A percentile compares a stretch with the other conserved stretches of the same genome.
Conservation (phyloP, 768 basidiomycete genomes). For the Lactarius tabidus region DNA sequence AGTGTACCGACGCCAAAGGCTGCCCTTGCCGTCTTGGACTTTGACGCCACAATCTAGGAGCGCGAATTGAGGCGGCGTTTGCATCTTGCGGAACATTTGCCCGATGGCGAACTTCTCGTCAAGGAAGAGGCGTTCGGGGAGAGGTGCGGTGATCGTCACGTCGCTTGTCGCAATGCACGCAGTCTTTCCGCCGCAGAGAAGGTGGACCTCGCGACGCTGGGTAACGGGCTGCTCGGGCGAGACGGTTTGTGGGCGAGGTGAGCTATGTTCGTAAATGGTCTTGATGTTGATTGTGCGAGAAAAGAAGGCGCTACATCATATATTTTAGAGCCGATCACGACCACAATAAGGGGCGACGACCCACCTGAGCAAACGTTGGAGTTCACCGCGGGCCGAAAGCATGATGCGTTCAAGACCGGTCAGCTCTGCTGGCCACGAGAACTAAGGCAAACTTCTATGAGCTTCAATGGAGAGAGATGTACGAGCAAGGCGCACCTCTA, state of each 20-base stretch:
- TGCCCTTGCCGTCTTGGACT: slow-evolving; percentile 27
- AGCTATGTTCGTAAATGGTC: slow-evolving; percentile 50
- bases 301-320: slow-evolving; percentile 54
- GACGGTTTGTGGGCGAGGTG: slow-evolving; percentile 32
- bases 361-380: slow-evolving; percentile 66
- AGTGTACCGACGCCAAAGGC: slow-evolving; percentile 54
- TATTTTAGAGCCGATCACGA: background rate
- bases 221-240: slow-evolving; percentile 50
- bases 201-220: slow-evolving; percentile 62
- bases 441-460: slow-evolving; percentile 1
- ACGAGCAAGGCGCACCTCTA: slow-evolving; percentile 12
- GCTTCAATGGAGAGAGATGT: background rate
- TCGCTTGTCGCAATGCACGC: slow-evolving; percentile 64
- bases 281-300: slow-evolving; percentile 56
- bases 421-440: slow-evolving; percentile 41
- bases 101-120: slow-evolving; percentile 66
- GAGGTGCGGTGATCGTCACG: slow-evolving; percentile 55
- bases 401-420: slow-evolving; percentile 66
- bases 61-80: slow-evolving; percentile 52
- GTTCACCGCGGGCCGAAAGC: slow-evolving; percentile 63
- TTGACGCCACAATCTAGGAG: slow-evolving; percentile 49
- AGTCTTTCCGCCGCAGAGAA: slow-evolving; percentile 49
- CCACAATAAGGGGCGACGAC: slow-evolving; percentile 1
- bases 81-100: slow-evolving; percentile 58
- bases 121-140: slow-evolving; percentile 59